Evolutionary conservation across 2,329 filamentous ascomycete genomes (phyloP).

Genomic region (Tolypocladium amazonense): DNA sequence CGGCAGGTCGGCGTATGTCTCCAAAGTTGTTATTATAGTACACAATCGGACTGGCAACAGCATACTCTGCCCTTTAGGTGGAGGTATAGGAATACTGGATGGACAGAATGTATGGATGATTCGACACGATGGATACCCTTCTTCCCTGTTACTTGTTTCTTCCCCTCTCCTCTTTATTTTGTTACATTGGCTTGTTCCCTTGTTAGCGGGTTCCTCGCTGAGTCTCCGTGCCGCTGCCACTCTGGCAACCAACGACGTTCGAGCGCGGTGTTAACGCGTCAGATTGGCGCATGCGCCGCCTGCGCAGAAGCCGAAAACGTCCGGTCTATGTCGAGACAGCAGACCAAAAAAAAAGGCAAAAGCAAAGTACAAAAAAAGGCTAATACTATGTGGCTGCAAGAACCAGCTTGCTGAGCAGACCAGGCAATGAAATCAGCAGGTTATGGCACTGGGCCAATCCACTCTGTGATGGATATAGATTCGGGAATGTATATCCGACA

Average conservation of each 20-base stretch:
- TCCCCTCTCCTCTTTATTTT: conserved; percentile 10
- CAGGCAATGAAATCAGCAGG: conserved; percentile 14
- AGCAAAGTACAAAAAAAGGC: conserved; percentile 4
- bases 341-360: not conserved
- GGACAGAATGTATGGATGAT: conserved; percentile 34
- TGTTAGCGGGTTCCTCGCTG: conserved; percentile 6
- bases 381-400: conserved; percentile 5
- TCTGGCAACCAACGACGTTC: conserved; percentile 10
- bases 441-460: conserved; percentile 8
- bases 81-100: conserved; percentile 18
- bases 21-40: conserved; percentile 18
- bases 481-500: conserved; percentile 26
- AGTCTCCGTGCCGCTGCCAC: conserved; percentile 9
- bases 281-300: not conserved
- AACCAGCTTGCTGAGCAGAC: conserved; percentile 6
- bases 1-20: not conserved
- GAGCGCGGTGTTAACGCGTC: not conserved
- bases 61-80: conserved; percentile 10
- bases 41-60: conserved; percentile 29
- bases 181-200: conserved; percentile 9
- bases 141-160: conserved; percentile 16
- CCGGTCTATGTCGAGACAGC: not conserved
- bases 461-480: conserved; percentile 27
- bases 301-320: not conserved
- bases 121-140: conserved; percentile 34